These are phyloP conservation scores for Massospora cicadina DNA, from an alignment of 371 early-diverging fungal genomes.

Conservation along the genomic window DNA sequence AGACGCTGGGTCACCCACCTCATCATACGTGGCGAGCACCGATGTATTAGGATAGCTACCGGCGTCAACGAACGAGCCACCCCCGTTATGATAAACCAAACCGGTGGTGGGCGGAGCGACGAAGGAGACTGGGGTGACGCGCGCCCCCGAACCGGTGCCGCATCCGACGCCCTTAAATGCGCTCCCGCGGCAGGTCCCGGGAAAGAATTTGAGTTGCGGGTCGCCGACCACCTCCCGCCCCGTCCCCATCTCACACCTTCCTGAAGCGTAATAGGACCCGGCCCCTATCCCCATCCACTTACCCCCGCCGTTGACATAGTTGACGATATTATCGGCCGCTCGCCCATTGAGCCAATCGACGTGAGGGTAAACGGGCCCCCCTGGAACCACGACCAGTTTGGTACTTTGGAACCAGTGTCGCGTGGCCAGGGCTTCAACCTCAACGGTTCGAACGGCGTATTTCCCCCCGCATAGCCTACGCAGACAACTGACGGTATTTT, in stretches of 20 bases:
- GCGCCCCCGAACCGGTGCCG: slow-evolving; percentile 49
- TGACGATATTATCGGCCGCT: slow-evolving; percentile 34
- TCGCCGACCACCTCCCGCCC: slow-evolving; percentile 50
- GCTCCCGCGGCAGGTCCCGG: slow-evolving; percentile 52
- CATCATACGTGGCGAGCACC: slow-evolving; percentile 40
- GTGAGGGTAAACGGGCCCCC: slow-evolving; percentile 75
- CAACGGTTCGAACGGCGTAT: slow-evolving; percentile 73
- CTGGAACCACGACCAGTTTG: slow-evolving; percentile 70
- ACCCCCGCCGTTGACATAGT: slow-evolving; percentile 68
- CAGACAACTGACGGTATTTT: neutral
- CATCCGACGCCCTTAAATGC: slow-evolving; percentile 65
- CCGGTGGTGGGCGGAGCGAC: neutral
- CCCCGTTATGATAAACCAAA: slow-evolving; percentile 57
- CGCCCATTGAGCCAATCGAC: slow-evolving; percentile 39
- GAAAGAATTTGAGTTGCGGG: slow-evolving; percentile 52
- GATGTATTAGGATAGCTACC: slow-evolving; percentile 21
- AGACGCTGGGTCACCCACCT: slow-evolving; percentile 15
- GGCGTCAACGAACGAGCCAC: slow-evolving; percentile 49
- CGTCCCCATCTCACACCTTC: slow-evolving; percentile 56
- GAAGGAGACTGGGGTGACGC: neutral
- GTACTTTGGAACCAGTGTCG: slow-evolving; percentile 80
- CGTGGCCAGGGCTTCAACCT: slow-evolving; percentile 36
- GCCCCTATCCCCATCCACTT: slow-evolving; percentile 84
- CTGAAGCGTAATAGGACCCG: slow-evolving; percentile 73
- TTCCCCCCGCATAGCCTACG: slow-evolving; percentile 37